phyloP scores from a whole-genome alignment of 768 basidiomycete genomes.

The Pleurotus pulmonarius region DNA sequence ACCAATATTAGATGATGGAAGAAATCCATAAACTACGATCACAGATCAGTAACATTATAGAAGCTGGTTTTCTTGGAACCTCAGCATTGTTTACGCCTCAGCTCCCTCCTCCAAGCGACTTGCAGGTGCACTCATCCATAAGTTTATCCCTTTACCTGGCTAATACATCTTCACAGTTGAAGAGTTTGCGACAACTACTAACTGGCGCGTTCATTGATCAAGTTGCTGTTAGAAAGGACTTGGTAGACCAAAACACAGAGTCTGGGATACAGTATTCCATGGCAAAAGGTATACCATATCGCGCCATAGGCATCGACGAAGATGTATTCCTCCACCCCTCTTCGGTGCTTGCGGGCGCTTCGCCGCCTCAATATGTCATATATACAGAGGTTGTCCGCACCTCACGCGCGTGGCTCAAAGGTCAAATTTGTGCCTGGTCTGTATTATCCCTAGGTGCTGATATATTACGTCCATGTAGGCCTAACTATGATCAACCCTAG shows the following conservation, averaged over 20 bases:
- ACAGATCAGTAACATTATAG: constrained; percentile 85
- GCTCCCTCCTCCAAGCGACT: constrained; percentile 70
- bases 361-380: constrained; percentile 85
- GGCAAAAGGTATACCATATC: constrained; percentile 79
- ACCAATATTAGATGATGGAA: constrained; percentile 79
- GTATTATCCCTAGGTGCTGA: not conserved
- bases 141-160: constrained; percentile 1
- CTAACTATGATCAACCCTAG: constrained; percentile 5
- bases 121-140: constrained; percentile 51
- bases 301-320: constrained; percentile 72
- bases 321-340: constrained; percentile 93
- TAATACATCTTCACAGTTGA: constrained; percentile 54
- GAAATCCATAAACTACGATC: constrained; percentile 94
- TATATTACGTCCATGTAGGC: not conserved
- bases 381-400: constrained; percentile 83
- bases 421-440: constrained; percentile 29
- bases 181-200: constrained; percentile 83
- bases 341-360: constrained; percentile 61
- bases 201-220: constrained; percentile 93
- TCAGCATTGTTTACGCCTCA: constrained; percentile 60
- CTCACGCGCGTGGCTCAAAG: constrained; percentile 74
- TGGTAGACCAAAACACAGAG: constrained; percentile 54
- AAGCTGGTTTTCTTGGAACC: constrained; percentile 66
- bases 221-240: constrained; percentile 87
- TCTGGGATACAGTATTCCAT: constrained; percentile 69